These are phyloP conservation scores for Amphicarpaea edgeworthii DNA, from an alignment of 306 rosid species.

Conservation along the genomic window DNA sequence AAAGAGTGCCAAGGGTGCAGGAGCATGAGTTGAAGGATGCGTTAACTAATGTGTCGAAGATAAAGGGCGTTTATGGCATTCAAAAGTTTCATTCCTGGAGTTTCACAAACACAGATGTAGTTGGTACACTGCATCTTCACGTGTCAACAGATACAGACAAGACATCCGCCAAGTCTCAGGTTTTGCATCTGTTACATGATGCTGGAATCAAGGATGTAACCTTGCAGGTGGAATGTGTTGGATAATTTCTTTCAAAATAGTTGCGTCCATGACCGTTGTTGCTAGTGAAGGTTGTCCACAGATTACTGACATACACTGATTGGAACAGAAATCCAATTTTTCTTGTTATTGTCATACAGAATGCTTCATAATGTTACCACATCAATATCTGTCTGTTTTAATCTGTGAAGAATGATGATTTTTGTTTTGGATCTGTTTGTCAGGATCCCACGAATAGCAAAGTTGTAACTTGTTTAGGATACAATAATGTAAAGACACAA, in stretches of 20 bases:
- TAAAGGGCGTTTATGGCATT: slow-evolving; percentile 72
- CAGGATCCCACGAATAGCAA: slow-evolving; percentile 22
- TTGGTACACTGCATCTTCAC: slow-evolving; percentile 84
- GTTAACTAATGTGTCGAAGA: slow-evolving; percentile 58
- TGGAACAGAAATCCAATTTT: slow-evolving; percentile 2
- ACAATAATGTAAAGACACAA: slow-evolving; percentile 31
- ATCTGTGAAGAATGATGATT: slow-evolving; percentile 29
- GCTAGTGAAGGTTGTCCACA: slow-evolving; percentile 9
- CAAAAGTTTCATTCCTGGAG: slow-evolving; percentile 80
- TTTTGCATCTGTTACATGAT: slow-evolving; percentile 60
- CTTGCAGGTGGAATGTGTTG: slow-evolving; percentile 76
- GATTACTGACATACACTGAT: slow-evolving; percentile 29
- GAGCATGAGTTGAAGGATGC: slow-evolving; percentile 72
- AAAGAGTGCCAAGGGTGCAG: slow-evolving; percentile 78
- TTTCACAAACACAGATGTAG: slow-evolving; percentile 82
- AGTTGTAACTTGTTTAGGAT: slow-evolving; percentile 19
- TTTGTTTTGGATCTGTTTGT: slow-evolving; percentile 35
- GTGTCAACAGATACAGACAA: slow-evolving; percentile 72
- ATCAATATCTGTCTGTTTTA: slow-evolving; percentile 11
- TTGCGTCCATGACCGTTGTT: slow-evolving; percentile 20
- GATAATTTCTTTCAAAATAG: slow-evolving; percentile 29
- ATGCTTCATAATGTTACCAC: slow-evolving; percentile 23
- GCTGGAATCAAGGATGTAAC: slow-evolving; percentile 93
- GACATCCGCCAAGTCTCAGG: slow-evolving; percentile 62
- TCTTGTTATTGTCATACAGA: slow-evolving; percentile 13